Percentiles rank a stretch among this genome's conserved stretches.
Evolutionary conservation across 2,329 filamentous ascomycete species (phyloP).

Genomic region (Phyllosticta capitalensis): DNA sequence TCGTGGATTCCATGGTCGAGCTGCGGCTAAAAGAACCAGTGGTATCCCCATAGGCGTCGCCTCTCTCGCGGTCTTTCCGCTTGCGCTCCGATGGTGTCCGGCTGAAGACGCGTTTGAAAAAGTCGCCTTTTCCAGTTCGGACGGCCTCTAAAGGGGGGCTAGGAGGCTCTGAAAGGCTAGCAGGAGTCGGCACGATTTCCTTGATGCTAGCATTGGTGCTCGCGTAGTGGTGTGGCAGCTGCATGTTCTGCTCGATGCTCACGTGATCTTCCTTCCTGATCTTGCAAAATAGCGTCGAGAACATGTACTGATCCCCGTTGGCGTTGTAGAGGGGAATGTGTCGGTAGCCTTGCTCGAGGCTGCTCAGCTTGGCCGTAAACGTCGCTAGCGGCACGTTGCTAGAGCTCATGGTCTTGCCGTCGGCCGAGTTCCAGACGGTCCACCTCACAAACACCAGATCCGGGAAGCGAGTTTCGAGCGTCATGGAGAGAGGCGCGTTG

Average conservation of each 20-base stretch:
- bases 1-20: constrained; percentile 22
- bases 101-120: constrained; percentile 34
- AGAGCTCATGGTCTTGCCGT: constrained; percentile 52
- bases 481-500: constrained; percentile 68
- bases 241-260: constrained; percentile 25
- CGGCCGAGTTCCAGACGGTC: constrained; percentile 78
- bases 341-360: constrained; percentile 83
- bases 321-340: constrained; percentile 82
- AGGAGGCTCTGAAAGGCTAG: constrained; percentile 20
- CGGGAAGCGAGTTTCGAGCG: constrained; percentile 85
- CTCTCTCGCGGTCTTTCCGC: constrained; percentile 26
- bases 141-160: constrained; percentile 21
- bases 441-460: constrained; percentile 89
- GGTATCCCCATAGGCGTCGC: constrained; percentile 17
- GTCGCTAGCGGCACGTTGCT: constrained; percentile 62
- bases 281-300: constrained; percentile 87
- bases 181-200: constrained; percentile 16
- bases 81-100: constrained; percentile 35
- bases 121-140: constrained; percentile 21
- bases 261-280: constrained; percentile 56
- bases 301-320: constrained; percentile 85
- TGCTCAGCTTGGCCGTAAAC: constrained; percentile 86
- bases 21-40: constrained; percentile 25
- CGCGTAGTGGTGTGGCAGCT: constrained; percentile 8
- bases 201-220: constrained; percentile 8